Conservation (phyloP, 2,329 filamentous ascomycete species). For the Scedosporium aurantiacum region DNA sequence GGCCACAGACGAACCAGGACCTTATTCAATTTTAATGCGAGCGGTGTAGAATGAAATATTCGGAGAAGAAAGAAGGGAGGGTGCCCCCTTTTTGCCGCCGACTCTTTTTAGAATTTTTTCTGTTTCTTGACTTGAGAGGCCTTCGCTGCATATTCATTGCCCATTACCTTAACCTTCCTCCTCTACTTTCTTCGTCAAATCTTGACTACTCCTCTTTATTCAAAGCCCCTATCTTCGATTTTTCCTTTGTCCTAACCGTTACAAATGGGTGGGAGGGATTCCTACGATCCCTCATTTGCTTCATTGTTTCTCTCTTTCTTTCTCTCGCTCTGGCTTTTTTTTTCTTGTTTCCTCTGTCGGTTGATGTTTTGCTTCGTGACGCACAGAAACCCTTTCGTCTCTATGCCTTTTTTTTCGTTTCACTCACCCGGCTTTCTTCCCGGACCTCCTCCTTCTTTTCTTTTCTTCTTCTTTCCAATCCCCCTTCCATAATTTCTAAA, state of each 20-base stretch:
- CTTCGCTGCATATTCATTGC: constrained; percentile 4
- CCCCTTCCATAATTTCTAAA: constrained; percentile 10
- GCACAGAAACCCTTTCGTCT: neutral
- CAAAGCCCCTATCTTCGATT: neutral
- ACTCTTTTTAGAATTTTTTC: no score
- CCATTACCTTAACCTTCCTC: constrained; percentile 9
- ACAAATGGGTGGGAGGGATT: constrained; percentile 2
- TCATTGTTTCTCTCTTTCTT: constrained; percentile 13
- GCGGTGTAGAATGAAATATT: neutral
- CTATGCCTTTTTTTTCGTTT: neutral
- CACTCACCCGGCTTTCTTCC: neutral
- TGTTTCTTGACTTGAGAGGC: neutral
- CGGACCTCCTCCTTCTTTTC: neutral
- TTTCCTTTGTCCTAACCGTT: constrained; percentile 9
- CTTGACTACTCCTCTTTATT: neutral
- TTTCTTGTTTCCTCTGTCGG: neutral
- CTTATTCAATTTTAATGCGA: constrained; percentile 48
- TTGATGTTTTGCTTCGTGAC: no score
- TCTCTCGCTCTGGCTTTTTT: neutral
- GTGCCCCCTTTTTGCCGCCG: no score
- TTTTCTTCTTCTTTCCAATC: neutral
- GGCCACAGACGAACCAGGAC: constrained; percentile 43
- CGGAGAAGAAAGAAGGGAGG: no score
- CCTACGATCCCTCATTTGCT: constrained; percentile 6
- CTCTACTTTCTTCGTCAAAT: constrained; percentile 1